Evolutionary conservation across 768 basidiomycete genomes (phyloP).

Genomic region (Naganishia onofrii): DNA sequence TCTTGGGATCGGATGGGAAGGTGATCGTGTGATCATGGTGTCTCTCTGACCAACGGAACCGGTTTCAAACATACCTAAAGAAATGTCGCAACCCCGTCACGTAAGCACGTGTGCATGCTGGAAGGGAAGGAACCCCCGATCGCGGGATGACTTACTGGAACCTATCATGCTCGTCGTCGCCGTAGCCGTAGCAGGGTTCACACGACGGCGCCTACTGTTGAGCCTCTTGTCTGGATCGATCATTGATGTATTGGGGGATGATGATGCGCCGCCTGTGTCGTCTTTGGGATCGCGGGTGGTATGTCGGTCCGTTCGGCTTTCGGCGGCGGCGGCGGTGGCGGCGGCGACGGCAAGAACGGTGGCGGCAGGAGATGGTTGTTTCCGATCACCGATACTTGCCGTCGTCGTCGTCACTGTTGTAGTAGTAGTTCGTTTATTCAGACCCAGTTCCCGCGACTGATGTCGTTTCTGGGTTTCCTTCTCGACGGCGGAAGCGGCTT

Average conservation of each 20-base stretch:
- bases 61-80: slow-evolving; percentile 1
- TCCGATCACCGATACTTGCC: neutral
- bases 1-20: neutral
- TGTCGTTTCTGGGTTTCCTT: neutral
- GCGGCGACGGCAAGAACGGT: no score
- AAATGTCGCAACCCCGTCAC: neutral
- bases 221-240: neutral
- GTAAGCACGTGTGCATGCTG: no score
- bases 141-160: neutral
- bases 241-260: neutral
- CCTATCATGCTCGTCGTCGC: slow-evolving; percentile 2
- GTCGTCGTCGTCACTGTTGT: no score
- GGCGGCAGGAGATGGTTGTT: neutral
- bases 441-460: neutral
- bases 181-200: no score
- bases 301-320: slow-evolving; percentile 1
- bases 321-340: neutral
- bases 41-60: neutral
- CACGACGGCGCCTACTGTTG: neutral
- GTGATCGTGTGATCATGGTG: neutral
- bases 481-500: no score
- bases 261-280: neutral
- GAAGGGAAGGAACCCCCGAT: neutral
- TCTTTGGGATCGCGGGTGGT: neutral
- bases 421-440: neutral